A percentile compares a stretch with the other conserved stretches of the same genome.
These are phyloP conservation scores for Paraurostyla sp. DNA, from an alignment of 73 alveolate genomes.

Conservation along the genomic window DNA sequence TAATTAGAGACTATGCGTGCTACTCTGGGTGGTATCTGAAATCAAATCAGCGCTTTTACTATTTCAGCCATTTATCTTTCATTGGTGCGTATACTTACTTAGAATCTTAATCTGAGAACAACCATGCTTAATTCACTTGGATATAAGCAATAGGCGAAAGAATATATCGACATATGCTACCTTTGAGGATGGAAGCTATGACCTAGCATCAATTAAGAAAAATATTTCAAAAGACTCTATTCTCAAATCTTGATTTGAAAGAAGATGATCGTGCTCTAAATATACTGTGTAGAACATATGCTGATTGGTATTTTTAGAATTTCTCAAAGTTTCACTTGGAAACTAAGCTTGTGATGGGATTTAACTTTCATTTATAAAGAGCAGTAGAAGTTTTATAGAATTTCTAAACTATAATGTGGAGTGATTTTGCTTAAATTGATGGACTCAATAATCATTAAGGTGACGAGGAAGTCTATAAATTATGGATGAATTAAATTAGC, in stretches of 20 bases:
- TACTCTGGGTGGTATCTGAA: slow-evolving; percentile 3
- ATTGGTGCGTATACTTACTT: not conserved
- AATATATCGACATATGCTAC: not conserved
- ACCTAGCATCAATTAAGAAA: not conserved
- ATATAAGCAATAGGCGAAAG: not conserved
- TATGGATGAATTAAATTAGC: not conserved
- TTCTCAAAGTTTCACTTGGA: slow-evolving; percentile 26
- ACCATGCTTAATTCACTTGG: too few species aligned
- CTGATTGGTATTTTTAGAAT: slow-evolving; percentile 28
- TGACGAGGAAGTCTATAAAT: not conserved
- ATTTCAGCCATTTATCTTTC: not conserved
- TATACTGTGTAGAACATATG: not conserved
- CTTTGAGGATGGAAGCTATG: slow-evolving; percentile 15
- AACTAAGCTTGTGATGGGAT: slow-evolving; percentile 5
- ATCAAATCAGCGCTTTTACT: not conserved
- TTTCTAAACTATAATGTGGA: slow-evolving; percentile 3
- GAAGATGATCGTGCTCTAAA: not conserved
- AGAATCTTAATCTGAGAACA: too few species aligned
- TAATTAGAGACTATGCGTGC: slow-evolving; percentile 25
- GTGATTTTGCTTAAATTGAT: not conserved
- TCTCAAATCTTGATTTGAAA: not conserved
- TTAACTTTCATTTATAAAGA: not conserved
- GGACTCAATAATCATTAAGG: too few species aligned
- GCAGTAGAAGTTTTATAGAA: not conserved
- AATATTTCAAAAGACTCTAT: not conserved